Evolutionary conservation across 352 stramenopile genomes (phyloP).

Genomic region (Phytophthora agathidicida): DNA sequence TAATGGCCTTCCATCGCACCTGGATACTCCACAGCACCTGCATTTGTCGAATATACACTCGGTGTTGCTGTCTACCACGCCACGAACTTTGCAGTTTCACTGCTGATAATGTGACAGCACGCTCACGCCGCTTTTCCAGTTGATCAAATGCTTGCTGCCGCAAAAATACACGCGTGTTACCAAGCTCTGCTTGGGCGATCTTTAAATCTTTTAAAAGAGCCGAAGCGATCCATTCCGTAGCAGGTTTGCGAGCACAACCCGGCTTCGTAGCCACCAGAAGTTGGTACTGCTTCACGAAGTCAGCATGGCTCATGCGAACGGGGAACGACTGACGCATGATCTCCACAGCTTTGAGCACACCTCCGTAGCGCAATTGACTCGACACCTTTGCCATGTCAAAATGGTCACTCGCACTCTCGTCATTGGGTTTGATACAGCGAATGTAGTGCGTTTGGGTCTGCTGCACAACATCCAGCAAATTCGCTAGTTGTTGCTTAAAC

Average conservation of each 20-base stretch:
- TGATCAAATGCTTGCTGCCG: conserved; percentile 66
- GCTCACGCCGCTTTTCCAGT: conserved; percentile 57
- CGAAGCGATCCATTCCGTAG: conserved; percentile 22
- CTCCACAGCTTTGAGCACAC: conserved; percentile 84
- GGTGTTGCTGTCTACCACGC: conserved; percentile 37
- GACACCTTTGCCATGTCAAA: conserved; percentile 89
- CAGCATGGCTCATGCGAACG: conserved; percentile 71
- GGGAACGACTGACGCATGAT: conserved; percentile 87
- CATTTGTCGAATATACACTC: conserved; percentile 39
- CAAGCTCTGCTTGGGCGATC: conserved; percentile 57
- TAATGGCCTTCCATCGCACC: conserved; percentile 60
- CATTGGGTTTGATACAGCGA: conserved; percentile 99
- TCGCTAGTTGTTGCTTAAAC: conserved; percentile 94
- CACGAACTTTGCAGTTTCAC: conserved; percentile 60
- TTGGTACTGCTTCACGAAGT: conserved; percentile 70
- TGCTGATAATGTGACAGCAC: conserved; percentile 30
- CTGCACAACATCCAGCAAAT: conserved; percentile 93
- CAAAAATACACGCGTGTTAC: conserved; percentile 77
- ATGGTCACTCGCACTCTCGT: conserved; percentile 87
- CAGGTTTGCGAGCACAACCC: conserved; percentile 1
- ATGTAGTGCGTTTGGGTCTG: conserved; percentile 98
- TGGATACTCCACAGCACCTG: conserved; percentile 53
- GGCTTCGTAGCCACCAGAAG: conserved; percentile 21
- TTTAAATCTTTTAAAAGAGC: conserved; percentile 43
- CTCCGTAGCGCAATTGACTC: conserved; percentile 81